Base-by-base conservation (phyloP, 2,329 filamentous ascomycete genomes). In the Microcyclospora pomicola region DNA sequence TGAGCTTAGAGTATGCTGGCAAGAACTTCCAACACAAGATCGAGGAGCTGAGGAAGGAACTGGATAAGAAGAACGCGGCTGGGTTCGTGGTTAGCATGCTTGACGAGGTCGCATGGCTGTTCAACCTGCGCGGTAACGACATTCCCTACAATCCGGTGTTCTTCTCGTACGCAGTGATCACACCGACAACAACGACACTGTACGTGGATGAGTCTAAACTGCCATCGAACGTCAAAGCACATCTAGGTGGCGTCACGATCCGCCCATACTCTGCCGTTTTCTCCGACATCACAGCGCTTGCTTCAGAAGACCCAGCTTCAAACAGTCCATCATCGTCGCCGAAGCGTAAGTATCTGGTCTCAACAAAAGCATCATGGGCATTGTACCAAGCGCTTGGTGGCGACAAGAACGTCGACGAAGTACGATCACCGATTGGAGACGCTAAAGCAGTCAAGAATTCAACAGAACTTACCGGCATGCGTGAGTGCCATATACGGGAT, bases 91-190 rank as follows among this genome's bases (percentile, higher is more conserved):
- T 96, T 33, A 95, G 87, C 5, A 87, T 92, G 78, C 74, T 98
- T 32, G 91, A 98, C 53, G 91, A 98, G 61, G 77, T 95, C 51
- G 91, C 91, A 9, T 98, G 91, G 91, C 71, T 98, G n/a, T 95
- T 95, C 67, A 98, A 98, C 62, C 66, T 98, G 35, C 78, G 91
- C 49, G 91, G 91, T 50, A 91, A 73, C 59, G 91, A 96, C 57
- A 96, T 98, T 47, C 84, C 86, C 0, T 98, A 91, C 66, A 98
- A 98, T 56, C 91, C 91, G 0, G 91, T 98, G 35, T 96, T 98
- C 68, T 96, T 96, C 63, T 91, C 88, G 12, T 98, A 96, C 54
- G 88, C 88, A 33, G 73, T 91, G 31, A 67, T 98, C 45, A 96
- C 91, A 2, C 75, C 78, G 2, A 77, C 59, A 1, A 68, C 75